These are phyloP conservation scores for Psilocybe azurescens DNA, from an alignment of 768 basidiomycete genomes.

Conservation along the genomic window DNA sequence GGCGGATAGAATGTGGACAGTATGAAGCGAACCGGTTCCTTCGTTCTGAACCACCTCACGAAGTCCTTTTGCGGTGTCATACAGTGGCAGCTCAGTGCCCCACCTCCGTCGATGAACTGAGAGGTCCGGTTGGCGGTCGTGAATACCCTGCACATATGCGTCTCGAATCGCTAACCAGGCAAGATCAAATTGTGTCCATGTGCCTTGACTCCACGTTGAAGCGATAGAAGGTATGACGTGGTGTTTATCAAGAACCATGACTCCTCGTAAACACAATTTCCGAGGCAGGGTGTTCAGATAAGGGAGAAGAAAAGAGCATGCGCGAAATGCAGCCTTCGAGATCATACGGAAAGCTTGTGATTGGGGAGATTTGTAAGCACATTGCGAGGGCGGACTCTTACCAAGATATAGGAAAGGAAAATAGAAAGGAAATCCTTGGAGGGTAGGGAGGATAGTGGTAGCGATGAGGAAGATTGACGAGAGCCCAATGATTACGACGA, in stretches of 20 bases:
- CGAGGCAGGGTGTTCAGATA: not conserved
- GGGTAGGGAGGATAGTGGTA: constrained; percentile 19
- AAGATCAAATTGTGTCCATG: not conserved
- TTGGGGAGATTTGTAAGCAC: constrained; percentile 24
- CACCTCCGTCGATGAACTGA: not conserved
- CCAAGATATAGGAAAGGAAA: constrained; percentile 4
- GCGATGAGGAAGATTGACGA: constrained; percentile 14
- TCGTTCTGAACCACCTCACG: not conserved
- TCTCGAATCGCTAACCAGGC: constrained; percentile 3
- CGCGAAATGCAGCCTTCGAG: not conserved
- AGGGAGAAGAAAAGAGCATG: not conserved
- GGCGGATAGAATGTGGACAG: not conserved
- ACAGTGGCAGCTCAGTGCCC: not conserved
- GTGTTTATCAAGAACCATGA: not conserved
- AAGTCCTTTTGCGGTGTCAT: not conserved
- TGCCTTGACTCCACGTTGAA: not conserved
- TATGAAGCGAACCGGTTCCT: not conserved
- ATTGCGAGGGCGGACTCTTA: constrained; percentile 12
- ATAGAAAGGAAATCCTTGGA: constrained; percentile 15
- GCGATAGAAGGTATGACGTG: not conserved
- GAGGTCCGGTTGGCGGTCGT: not conserved
- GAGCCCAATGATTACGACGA: constrained; percentile 12
- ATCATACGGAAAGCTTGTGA: constrained; percentile 18
- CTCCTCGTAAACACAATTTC: not conserved
- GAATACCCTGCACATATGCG: constrained; percentile 1